Evolutionary conservation across 2,329 filamentous ascomycete genomes (phyloP).

Genomic region (Fusarium proliferatum): DNA sequence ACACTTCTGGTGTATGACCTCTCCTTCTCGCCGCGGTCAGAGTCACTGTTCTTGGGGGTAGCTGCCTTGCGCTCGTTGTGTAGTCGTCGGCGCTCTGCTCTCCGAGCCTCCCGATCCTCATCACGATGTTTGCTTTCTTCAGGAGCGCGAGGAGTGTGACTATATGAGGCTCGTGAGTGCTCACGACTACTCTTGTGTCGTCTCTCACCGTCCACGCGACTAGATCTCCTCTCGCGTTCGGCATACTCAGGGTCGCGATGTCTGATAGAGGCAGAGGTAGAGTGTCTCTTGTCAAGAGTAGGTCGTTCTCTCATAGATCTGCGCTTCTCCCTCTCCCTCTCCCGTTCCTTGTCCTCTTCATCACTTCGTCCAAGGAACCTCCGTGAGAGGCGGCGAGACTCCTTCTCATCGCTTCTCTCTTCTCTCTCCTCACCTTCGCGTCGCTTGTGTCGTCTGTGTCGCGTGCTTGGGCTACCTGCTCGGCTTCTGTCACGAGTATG

Average conservation of each 20-base stretch:
- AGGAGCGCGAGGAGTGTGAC: not conserved
- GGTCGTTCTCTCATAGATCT: constrained; percentile 14
- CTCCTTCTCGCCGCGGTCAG: constrained; percentile 6
- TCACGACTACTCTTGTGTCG: constrained; percentile 13
- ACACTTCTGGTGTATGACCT: not conserved
- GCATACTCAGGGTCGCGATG: constrained; percentile 4
- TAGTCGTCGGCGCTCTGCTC: constrained; percentile 19
- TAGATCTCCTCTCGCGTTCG: not conserved
- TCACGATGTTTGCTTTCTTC: not conserved
- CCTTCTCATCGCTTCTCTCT: constrained; percentile 6
- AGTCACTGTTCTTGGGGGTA: constrained; percentile 1
- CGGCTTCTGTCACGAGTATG: constrained; percentile 19
- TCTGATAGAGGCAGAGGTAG: constrained; percentile 14
- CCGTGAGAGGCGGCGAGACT: constrained; percentile 19
- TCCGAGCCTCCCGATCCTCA: constrained; percentile 17
- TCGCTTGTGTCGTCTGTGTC: constrained; percentile 17
- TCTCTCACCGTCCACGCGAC: not conserved
- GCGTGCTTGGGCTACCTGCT: constrained; percentile 7
- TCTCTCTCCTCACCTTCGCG: constrained; percentile 14
- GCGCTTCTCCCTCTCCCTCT: constrained; percentile 1
- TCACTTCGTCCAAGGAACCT: constrained; percentile 4
- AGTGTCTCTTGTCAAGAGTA: constrained; percentile 18
- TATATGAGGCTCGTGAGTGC: constrained; percentile 4
- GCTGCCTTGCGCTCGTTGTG: constrained; percentile 10
- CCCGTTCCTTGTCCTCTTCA: constrained; percentile 6